These are phyloP conservation scores for Vitis riparia DNA, from an alignment of 164 flowering plant genomes.

Conservation along the genomic window DNA sequence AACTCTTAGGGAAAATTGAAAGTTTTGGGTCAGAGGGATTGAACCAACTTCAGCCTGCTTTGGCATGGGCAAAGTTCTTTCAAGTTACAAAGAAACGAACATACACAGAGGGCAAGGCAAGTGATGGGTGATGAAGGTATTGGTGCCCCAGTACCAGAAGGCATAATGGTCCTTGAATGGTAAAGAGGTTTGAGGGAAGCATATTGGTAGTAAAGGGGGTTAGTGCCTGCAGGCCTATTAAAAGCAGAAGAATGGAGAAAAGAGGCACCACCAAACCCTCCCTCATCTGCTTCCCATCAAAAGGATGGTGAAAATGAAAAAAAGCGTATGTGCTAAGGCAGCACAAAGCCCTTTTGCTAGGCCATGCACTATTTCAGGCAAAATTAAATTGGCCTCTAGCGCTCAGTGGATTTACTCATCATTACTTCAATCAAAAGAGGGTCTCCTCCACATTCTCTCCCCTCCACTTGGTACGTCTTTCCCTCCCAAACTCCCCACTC, in stretches of 20 bases:
- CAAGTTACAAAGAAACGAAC: too few relatives aligned
- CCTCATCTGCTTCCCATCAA: slow-evolving; percentile 17
- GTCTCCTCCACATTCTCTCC: neutral
- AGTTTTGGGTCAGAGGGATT: too few relatives aligned
- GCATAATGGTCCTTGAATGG: neutral
- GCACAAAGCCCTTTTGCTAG: slow-evolving; percentile 10
- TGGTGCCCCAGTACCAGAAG: neutral
- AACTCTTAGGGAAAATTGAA: too few relatives aligned
- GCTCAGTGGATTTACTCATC: slow-evolving; percentile 32
- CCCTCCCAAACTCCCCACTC: slow-evolving; percentile 7
- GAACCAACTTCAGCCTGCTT: too few relatives aligned
- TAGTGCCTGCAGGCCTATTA: slow-evolving; percentile 1
- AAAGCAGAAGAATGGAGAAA: slow-evolving; percentile 19
- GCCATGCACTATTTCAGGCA: slow-evolving; percentile 22
- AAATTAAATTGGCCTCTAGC: slow-evolving; percentile 11
- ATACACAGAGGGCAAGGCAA: neutral
- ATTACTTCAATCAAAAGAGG: slow-evolving; percentile 28
- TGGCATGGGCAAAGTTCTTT: too few relatives aligned
- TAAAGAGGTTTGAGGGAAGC: neutral
- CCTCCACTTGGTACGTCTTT: neutral
- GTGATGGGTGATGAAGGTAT: neutral
- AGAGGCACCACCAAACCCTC: slow-evolving; percentile 11
- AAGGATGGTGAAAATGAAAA: slow-evolving; percentile 16
- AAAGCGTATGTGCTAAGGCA: slow-evolving; percentile 11
- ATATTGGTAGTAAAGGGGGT: neutral